Conservation (phyloP, 2,329 filamentous ascomycete genomes). For the Ustulina deusta region DNA sequence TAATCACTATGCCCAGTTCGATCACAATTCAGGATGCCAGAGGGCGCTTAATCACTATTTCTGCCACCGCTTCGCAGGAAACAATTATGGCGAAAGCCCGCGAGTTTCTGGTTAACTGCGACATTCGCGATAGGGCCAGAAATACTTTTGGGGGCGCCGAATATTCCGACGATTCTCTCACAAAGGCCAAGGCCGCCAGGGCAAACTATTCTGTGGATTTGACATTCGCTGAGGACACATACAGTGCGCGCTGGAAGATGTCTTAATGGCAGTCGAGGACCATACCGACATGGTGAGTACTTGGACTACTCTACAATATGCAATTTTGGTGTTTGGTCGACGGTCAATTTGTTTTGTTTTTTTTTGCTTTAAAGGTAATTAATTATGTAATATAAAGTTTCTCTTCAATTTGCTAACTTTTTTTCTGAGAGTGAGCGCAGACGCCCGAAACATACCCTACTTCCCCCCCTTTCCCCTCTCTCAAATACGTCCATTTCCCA, state of each 20-base stretch:
- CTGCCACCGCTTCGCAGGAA: not conserved
- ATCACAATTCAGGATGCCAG: not conserved
- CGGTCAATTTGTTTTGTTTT: no score
- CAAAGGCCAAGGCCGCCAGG: no score
- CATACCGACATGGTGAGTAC: not conserved
- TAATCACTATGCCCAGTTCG: not conserved
- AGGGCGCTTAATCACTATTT: not conserved
- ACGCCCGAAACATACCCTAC: no score
- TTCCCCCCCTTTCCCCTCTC: no score
- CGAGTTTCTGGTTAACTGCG: not conserved
- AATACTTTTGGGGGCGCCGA: not conserved
- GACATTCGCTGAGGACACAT: not conserved
- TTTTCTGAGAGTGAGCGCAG: no score
- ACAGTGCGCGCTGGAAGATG: not conserved
- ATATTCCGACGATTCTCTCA: not conserved
- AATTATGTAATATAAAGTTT: no score
- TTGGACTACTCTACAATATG: no score
- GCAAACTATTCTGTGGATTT: not conserved
- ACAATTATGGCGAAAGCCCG: not conserved
- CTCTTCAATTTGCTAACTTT: no score
- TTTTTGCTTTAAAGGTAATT: no score
- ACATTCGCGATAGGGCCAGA: not conserved
- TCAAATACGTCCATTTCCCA: no score
- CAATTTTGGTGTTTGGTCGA: no score
- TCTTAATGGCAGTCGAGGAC: not conserved